A percentile compares a stretch with the other conserved stretches of the same genome.
These are phyloP conservation scores for Saccharum spontaneum DNA, from an alignment of 176 grass and related monocot genomes.

Conservation along the genomic window DNA sequence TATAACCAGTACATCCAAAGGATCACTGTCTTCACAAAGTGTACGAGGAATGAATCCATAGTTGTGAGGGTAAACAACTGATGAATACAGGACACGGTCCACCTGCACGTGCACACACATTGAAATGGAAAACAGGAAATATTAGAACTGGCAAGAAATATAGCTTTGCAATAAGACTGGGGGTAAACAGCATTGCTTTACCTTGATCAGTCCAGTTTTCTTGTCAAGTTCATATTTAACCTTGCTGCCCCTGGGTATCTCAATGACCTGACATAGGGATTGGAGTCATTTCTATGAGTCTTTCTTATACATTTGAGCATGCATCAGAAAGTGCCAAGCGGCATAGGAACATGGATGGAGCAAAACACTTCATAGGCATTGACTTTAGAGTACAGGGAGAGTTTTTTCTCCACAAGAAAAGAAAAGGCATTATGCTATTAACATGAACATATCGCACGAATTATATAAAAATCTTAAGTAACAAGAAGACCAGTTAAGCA, in stretches of 20 bases:
- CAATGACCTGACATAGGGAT: conserved; percentile 64
- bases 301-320: background rate
- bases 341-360: background rate
- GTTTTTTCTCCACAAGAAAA: background rate
- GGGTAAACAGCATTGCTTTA: background rate
- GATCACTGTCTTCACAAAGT: conserved; percentile 94
- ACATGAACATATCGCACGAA: background rate
- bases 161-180: background rate
- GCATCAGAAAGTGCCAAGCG: background rate
- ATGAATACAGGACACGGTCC: conserved; percentile 93
- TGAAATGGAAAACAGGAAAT: conserved; percentile 5
- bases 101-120: conserved; percentile 46
- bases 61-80: conserved; percentile 96
- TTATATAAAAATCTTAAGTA: background rate
- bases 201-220: conserved; percentile 96
- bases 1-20: conserved; percentile 92
- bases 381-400: background rate
- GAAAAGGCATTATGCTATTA: background rate
- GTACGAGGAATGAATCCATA: conserved; percentile 99
- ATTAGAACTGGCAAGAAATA: background rate
- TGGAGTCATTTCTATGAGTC: background rate
- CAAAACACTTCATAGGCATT: background rate
- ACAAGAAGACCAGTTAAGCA: background rate
- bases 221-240: conserved; percentile 99
- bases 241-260: conserved; percentile 91